Conservation (phyloP, 179 eudicot species). For the Silene coronaria region DNA sequence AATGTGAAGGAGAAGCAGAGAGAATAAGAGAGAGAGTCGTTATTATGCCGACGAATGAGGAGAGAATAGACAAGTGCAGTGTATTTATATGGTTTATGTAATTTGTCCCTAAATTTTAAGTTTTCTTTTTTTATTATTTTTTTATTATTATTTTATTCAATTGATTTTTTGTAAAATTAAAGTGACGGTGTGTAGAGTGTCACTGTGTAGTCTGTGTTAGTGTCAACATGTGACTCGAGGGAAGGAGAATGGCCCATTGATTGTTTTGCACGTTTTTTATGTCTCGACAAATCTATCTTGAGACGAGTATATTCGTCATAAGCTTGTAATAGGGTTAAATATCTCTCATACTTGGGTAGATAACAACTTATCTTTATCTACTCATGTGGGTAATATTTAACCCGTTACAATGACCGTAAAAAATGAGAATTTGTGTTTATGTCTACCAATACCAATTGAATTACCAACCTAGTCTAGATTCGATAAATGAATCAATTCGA, state of each 20-base stretch:
- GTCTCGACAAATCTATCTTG: no score
- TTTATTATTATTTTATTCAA: no score
- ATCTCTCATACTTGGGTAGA: no score
- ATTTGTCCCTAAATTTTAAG: no score
- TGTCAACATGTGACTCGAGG: not conserved
- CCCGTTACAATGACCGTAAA: no score
- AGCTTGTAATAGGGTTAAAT: no score
- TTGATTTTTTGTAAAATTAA: no score
- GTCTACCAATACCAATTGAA: not conserved
- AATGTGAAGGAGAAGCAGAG: not conserved
- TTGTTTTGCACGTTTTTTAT: slow-evolving; percentile 18
- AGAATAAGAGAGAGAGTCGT: not conserved
- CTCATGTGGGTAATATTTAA: no score
- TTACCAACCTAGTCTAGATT: not conserved
- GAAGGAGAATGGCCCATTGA: not conserved
- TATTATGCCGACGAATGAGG: slow-evolving; percentile 28
- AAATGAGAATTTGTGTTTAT: no score
- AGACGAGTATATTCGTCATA: no score
- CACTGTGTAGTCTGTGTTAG: not conserved
- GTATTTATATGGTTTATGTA: slow-evolving; percentile 17
- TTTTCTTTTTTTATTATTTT: no score
- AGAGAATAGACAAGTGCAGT: slow-evolving; percentile 11
- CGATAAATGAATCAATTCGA: not conserved
- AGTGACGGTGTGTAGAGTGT: not conserved
- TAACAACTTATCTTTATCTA: no score